Base-by-base conservation (phyloP, 164 flowering plant genomes). In the Nymphaea thermarum region DNA sequence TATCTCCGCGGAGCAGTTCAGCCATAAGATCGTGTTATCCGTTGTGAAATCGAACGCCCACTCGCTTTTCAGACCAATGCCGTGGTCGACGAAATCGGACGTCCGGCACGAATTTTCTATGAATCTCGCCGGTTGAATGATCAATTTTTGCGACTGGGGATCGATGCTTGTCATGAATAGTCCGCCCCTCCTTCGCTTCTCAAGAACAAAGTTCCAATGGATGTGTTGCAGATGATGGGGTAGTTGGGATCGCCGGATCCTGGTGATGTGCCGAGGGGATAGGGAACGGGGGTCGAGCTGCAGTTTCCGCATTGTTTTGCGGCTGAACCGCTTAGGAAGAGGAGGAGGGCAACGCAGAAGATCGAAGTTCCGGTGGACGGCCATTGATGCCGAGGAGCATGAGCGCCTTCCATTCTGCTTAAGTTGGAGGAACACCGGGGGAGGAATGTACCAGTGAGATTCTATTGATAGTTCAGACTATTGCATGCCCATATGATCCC, bases 1-100 rank as follows among this genome's bases (percentile, higher is more conserved):
- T n/a, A n/a, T n/a, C n/a, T n/a, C n/a, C n/a, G n/a, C n/a, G n/a
- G 89, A 85, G 68, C 89, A 87, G 71, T 84, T 82, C 68, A 84
- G 81, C 63, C 85, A 79, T 72, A 87, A 87, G 69, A 85, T 70
- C 4, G 89, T 85, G 77, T 85, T 84, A 4, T 87, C 80, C 2
- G 85, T 74, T 62, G 88, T 84, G 63, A 87, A 57, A 45, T 82
- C 85, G 74, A 87, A 87, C 64, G 93, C 87, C 62, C 80, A 86
- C 0, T 83, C 53, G 63, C 79, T 83, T 70, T 84, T 82, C 67
- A 87, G 65, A 84, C 82, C 72, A 4, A 87, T 69, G n/a, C 92
- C 92, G 68, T 84, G 82, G n/a, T 65, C 57, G 5, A 25, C 57
- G 83, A 79, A 77, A 76, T 85, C 88, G 70, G 72, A 74, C 18